phyloP scores from a whole-genome alignment of 1,284 basidiomycete genomes.

The Malassezia obtusa region DNA sequence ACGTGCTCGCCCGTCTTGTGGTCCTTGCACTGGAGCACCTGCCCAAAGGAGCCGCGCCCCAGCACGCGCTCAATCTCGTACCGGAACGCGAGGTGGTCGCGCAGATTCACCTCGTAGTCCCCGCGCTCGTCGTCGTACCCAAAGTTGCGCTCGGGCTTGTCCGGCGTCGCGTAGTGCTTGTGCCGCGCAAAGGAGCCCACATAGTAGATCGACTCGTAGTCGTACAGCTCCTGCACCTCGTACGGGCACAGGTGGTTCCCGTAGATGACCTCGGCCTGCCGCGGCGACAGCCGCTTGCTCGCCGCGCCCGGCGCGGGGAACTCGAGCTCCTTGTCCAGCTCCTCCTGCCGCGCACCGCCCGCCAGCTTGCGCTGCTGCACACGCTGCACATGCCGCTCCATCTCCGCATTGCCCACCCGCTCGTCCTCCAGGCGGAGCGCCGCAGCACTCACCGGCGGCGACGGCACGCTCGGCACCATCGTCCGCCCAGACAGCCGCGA shows the following conservation, averaged over 20 bases:
- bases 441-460: not conserved
- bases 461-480: conserved; percentile 2
- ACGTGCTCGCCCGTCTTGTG: conserved; percentile 92
- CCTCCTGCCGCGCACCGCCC: conserved; percentile 64
- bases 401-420: conserved; percentile 82
- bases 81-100: conserved; percentile 88
- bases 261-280: conserved; percentile 52
- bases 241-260: conserved; percentile 53
- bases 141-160: conserved; percentile 73
- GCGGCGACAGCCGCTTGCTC: conserved; percentile 59
- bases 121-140: conserved; percentile 98
- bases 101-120: conserved; percentile 80
- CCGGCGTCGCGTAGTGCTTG: conserved; percentile 50
- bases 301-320: conserved; percentile 84
- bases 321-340: conserved; percentile 75
- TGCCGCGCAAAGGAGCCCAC: conserved; percentile 54
- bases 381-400: conserved; percentile 83
- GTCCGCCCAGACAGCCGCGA: conserved; percentile 14
- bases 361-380: conserved; percentile 81
- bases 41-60: conserved; percentile 96
- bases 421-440: conserved; percentile 63
- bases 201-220: conserved; percentile 75
- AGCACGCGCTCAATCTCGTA: conserved; percentile 87
- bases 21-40: conserved; percentile 90
- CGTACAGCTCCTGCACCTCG: conserved; percentile 82